phyloP scores from a whole-genome alignment of 2,329 filamentous ascomycete genomes.

The Rhynchosporium secalis region DNA sequence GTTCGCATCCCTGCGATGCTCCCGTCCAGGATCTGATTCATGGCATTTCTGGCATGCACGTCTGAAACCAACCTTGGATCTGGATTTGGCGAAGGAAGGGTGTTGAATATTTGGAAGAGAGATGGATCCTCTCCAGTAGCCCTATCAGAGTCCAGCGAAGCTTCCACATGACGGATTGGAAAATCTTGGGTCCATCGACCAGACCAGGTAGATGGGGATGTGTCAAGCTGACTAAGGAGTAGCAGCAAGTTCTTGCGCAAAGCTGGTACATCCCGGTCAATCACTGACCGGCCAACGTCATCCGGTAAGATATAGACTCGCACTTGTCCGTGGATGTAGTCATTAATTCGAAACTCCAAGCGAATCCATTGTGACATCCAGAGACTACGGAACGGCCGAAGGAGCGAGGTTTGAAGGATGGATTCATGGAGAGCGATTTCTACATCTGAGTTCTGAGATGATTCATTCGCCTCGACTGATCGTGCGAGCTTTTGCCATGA shows the following conservation, averaged over 20 bases:
- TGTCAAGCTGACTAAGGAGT: conserved; percentile 57
- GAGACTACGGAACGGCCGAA: conserved; percentile 26
- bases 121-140: conserved; percentile 48
- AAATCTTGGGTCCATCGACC: conserved; percentile 41
- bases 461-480: conserved; percentile 9
- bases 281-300: conserved; percentile 56
- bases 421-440: conserved; percentile 23
- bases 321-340: conserved; percentile 39
- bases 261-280: conserved; percentile 50
- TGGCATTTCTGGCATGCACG: conserved; percentile 51
- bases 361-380: conserved; percentile 36
- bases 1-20: conserved; percentile 60
- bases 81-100: conserved; percentile 66
- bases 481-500: conserved; percentile 31
- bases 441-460: background rate
- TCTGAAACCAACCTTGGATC: conserved; percentile 50
- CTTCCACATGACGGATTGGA: conserved; percentile 43
- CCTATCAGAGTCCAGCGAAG: conserved; percentile 34
- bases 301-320: conserved; percentile 66
- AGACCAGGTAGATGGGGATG: conserved; percentile 55
- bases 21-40: conserved; percentile 56
- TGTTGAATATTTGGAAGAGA: conserved; percentile 72
- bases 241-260: conserved; percentile 49
- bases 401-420: conserved; percentile 23
- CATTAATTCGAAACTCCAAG: conserved; percentile 34